phyloP scores from a whole-genome alignment of 2,329 filamentous ascomycete genomes.

The Zasmidium citrigriseum region DNA sequence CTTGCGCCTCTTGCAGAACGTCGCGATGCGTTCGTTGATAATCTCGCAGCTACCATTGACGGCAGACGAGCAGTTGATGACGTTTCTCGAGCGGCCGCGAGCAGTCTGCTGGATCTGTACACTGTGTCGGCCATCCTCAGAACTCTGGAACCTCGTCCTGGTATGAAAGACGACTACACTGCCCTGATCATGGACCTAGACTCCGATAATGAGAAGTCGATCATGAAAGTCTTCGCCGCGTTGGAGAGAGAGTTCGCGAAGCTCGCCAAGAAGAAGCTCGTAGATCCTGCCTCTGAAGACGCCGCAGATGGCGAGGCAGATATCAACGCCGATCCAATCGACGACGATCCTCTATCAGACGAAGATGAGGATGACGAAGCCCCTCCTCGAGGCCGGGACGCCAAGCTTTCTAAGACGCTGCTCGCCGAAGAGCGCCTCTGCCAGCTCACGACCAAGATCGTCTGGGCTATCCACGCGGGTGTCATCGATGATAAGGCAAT shows the following conservation, averaged over 20 bases:
- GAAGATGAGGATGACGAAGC: slow-evolving; percentile 40
- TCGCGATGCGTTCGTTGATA: slow-evolving; percentile 54
- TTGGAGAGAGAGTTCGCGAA: slow-evolving; percentile 78
- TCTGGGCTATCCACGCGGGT: slow-evolving; percentile 74
- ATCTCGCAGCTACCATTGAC: slow-evolving; percentile 53
- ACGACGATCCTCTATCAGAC: slow-evolving; percentile 34
- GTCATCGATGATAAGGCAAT: slow-evolving; percentile 71
- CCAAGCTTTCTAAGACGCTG: slow-evolving; percentile 58
- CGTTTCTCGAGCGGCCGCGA: slow-evolving; percentile 72
- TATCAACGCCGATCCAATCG: slow-evolving; percentile 46
- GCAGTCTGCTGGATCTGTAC: slow-evolving; percentile 78
- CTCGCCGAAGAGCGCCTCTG: slow-evolving; percentile 84
- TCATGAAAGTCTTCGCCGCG: slow-evolving; percentile 75
- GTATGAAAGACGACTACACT: slow-evolving; percentile 44
- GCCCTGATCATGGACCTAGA: slow-evolving; percentile 65
- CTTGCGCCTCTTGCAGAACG: slow-evolving; percentile 58
- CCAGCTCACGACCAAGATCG: slow-evolving; percentile 79
- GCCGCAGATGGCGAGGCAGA: slow-evolving; percentile 52
- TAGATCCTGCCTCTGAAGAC: slow-evolving; percentile 32
- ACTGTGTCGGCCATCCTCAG: slow-evolving; percentile 72
- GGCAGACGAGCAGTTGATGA: slow-evolving; percentile 59
- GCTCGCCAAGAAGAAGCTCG: slow-evolving; percentile 41
- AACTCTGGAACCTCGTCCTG: slow-evolving; percentile 35
- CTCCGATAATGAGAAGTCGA: slow-evolving; percentile 61
- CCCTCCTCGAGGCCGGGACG: slow-evolving; percentile 60